Conservation (phyloP, 2,329 filamentous ascomycete species). For the Trichoderma harzianum region DNA sequence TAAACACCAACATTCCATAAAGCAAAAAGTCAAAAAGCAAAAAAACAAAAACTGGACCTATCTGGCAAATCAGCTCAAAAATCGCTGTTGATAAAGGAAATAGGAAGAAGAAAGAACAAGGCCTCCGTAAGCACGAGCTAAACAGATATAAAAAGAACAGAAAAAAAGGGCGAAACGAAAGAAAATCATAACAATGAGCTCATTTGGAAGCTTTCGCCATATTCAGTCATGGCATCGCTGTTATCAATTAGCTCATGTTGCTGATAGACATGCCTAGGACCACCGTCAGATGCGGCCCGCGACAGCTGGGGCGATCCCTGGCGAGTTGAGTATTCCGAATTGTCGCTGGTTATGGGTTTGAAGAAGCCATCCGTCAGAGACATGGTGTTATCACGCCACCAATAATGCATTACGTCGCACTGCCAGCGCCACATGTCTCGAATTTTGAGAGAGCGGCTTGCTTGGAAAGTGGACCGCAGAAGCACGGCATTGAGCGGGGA, state of each 20-base stretch:
- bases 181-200: not conserved
- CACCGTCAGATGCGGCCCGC: constrained; percentile 29
- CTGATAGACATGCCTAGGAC: not conserved
- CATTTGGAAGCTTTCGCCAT: not conserved
- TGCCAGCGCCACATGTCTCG: constrained; percentile 36
- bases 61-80: constrained; percentile 1
- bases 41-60: not conserved
- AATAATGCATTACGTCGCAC: constrained; percentile 37
- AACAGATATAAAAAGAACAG: not conserved
- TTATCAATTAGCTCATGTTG: constrained; percentile 7
- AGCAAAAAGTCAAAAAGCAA: not conserved
- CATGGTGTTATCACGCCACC: constrained; percentile 33
- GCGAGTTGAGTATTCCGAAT: constrained; percentile 27
- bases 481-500: constrained; percentile 45
- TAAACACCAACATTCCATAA: not conserved
- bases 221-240: constrained; percentile 20
- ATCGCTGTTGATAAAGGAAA: not conserved
- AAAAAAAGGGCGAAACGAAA: not conserved
- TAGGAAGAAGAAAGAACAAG: not conserved
- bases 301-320: constrained; percentile 28
- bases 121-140: not conserved
- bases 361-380: constrained; percentile 19
- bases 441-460: constrained; percentile 31
- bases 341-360: constrained; percentile 23
- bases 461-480: constrained; percentile 37